Evolutionary conservation across 805 yeast genomes (phyloP), one percentile per base, ranked within the genome.

Genomic region (Wickerhamiella brachini): DNA sequence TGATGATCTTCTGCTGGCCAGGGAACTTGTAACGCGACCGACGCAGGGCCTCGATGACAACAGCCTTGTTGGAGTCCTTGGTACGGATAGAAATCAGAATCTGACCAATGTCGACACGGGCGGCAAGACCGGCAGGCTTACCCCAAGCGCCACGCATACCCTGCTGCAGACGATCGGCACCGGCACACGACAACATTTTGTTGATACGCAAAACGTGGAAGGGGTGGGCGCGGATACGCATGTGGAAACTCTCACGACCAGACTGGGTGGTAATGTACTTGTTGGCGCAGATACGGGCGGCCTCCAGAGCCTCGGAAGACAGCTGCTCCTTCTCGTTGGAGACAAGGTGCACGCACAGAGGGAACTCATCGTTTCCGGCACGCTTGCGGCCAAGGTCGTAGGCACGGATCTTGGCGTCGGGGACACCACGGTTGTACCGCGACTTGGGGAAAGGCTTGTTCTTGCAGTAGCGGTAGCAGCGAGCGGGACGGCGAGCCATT

Each of bases 91-190:
- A 90, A 79, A 93, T 81, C 73, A 93, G 81, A 73, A 93, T 83
- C 80, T 93, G 98, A 71, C 98, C 98, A 76, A 93, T 93, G 78
- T 78, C 78, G 73, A 93, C 97, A 77, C 98, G 88, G 69, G 98
- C 98, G 68, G 97, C 98, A 70, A 88, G 80, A 81, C 98, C 98
- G 69, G 89, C 96, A 70, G 98, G 98, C 81, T 93, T 93, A 88
- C 98, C 98, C 97, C 97, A 93, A 73, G 98, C 98, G 82, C 95
- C 95, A 87, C 98, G 90, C 98, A 93, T 93, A 89, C 98, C 98
- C 80, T 93, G 97, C 81, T 93, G 98, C 78, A 93, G 83, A 85
- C 98, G 88, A 90, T 93, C 98, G 74, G 98, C 98, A 86, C 98
- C 98, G 80, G 98, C 98, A 82, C 98, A 93, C 71, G 98, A 93